phyloP scores from a whole-genome alignment of 1,284 basidiomycete species.

The Calocybe gambosa region DNA sequence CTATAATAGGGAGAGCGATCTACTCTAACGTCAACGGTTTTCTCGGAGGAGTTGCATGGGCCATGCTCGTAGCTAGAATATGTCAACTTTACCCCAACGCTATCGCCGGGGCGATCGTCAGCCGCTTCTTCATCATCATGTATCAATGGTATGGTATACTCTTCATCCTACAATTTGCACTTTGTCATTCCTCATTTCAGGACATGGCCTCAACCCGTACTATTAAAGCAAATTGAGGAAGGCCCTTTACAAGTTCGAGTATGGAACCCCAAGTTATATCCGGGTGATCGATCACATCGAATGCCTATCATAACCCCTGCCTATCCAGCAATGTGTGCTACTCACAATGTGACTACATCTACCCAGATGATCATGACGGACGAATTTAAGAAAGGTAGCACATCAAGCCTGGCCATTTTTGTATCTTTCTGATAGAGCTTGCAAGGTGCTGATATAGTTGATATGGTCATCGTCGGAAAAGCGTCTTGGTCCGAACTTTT shows the following conservation, averaged over 20 bases:
- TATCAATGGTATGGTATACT: slow-evolving; percentile 72
- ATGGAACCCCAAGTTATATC: slow-evolving; percentile 99
- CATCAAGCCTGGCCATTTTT: slow-evolving; percentile 1
- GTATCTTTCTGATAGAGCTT: slow-evolving; percentile 7
- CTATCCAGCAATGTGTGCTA: slow-evolving; percentile 99
- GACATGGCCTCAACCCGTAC: slow-evolving; percentile 97
- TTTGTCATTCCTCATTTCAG: slow-evolving; percentile 33
- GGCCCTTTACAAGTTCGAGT: slow-evolving; percentile 91
- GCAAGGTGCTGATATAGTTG: slow-evolving; percentile 86
- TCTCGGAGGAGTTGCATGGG: slow-evolving; percentile 98
- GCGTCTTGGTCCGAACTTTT: slow-evolving; percentile 93
- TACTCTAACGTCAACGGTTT: slow-evolving; percentile 99
- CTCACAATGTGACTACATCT: slow-evolving; percentile 94
- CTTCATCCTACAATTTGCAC: neutral
- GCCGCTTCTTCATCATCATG: slow-evolving; percentile 95
- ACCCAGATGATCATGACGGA: slow-evolving; percentile 96
- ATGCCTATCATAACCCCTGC: slow-evolving; percentile 99
- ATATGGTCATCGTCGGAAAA: slow-evolving; percentile 82
- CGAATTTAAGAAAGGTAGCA: slow-evolving; percentile 87
- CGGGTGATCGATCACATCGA: slow-evolving; percentile 86
- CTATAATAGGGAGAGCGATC: slow-evolving; percentile 78
- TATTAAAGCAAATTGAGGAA: slow-evolving; percentile 94
- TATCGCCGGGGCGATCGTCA: slow-evolving; percentile 91
- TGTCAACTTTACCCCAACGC: slow-evolving; percentile 98
- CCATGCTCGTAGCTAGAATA: slow-evolving; percentile 96